These are phyloP conservation scores for Angophora floribunda DNA, from an alignment of 345 rosid species.

Conservation along the genomic window DNA sequence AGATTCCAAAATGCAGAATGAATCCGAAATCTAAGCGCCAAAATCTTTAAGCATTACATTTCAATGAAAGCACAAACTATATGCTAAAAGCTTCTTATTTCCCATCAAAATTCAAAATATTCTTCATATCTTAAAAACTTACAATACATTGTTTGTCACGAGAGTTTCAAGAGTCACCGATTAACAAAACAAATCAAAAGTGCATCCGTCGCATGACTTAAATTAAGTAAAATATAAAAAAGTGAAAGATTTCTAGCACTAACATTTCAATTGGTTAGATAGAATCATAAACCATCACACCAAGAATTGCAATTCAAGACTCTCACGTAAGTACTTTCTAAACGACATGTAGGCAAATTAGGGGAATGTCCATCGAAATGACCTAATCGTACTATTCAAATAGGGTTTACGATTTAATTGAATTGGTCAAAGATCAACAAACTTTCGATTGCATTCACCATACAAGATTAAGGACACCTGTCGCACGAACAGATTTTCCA, in stretches of 20 bases:
- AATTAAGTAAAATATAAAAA: not conserved
- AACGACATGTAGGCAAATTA: not conserved
- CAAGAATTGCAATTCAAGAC: not conserved
- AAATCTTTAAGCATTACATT: not conserved
- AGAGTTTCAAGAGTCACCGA: accelerated
- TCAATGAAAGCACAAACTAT: not conserved
- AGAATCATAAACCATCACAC: not conserved
- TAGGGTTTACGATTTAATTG: not conserved
- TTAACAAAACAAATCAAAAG: not conserved
- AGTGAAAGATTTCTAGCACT: not conserved
- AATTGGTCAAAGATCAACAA: too few species aligned
- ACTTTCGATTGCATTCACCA: too few species aligned
- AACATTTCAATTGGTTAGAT: not conserved
- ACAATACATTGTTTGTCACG: too few species aligned
- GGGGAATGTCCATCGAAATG: not conserved
- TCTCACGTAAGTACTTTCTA: accelerated
- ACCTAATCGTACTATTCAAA: accelerated
- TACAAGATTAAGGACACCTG: not conserved
- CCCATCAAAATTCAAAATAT: not conserved
- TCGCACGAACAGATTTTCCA: too few species aligned
- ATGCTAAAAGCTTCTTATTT: not conserved
- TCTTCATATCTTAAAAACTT: too few species aligned
- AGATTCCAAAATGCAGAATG: not conserved
- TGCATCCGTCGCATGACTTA: not conserved
- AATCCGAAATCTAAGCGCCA: not conserved